phyloP scores from a whole-genome alignment of 2,329 filamentous ascomycete genomes.

The Knufia petricola region DNA sequence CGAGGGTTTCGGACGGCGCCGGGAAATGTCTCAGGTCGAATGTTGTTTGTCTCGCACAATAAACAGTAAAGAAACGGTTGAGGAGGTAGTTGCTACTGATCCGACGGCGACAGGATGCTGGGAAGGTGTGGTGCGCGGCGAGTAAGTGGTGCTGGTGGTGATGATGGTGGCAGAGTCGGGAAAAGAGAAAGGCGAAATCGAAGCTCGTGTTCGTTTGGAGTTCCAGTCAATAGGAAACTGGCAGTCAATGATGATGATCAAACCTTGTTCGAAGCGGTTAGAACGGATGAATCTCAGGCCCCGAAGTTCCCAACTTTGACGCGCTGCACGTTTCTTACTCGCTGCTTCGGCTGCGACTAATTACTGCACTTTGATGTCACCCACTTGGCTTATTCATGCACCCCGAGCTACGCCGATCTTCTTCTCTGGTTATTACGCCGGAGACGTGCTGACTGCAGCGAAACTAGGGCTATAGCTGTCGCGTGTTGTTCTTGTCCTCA shows the following conservation, averaged over 20 bases:
- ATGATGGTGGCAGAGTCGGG: background rate
- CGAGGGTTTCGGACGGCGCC: constrained; percentile 4
- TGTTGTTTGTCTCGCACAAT: background rate
- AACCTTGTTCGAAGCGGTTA: background rate
- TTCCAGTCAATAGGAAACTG: background rate
- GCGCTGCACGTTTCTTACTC: background rate
- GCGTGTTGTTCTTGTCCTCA: background rate
- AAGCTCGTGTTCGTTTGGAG: background rate
- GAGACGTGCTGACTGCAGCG: background rate
- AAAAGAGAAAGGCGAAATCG: background rate
- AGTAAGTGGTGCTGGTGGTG: background rate
- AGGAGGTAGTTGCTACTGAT: constrained; percentile 3
- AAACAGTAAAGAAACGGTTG: constrained; percentile 7
- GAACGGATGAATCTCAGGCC: background rate
- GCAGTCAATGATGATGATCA: background rate
- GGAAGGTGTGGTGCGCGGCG: background rate
- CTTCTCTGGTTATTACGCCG: background rate
- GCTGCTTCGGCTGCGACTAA: background rate
- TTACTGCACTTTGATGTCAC: constrained; percentile 8
- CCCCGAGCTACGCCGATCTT: background rate
- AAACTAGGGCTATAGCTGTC: background rate
- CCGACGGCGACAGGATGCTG: constrained; percentile 6
- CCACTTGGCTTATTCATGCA: constrained; percentile 8
- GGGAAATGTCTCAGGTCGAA: constrained; percentile 4
- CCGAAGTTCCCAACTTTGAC: background rate